These are phyloP conservation scores for Flaveria ramosissima DNA, from an alignment of 129 eudicot species.

Conservation along the genomic window DNA sequence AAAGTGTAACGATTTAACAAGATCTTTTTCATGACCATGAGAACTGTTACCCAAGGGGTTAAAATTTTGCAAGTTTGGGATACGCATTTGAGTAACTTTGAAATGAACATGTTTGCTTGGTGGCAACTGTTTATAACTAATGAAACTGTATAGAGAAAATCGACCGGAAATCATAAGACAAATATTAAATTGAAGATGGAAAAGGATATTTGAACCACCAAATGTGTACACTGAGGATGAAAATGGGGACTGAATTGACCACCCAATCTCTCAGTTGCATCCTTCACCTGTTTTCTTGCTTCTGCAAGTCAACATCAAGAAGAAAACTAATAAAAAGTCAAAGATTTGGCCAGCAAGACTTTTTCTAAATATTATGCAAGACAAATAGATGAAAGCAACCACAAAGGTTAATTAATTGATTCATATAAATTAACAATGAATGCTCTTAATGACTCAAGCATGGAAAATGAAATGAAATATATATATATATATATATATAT, in stretches of 20 bases:
- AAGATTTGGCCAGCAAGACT: constrained; percentile 41
- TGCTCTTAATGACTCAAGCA: constrained; percentile 31
- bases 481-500: too few relatives aligned
- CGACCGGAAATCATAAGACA: constrained; percentile 10
- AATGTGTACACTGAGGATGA: constrained; percentile 88
- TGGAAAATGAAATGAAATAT: neutral
- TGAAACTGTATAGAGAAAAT: constrained; percentile 14
- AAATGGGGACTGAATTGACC: constrained; percentile 87
- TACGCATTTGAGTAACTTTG: constrained; percentile 4
- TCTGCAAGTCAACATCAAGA: constrained; percentile 50
- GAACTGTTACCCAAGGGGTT: neutral
- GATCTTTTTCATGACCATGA: neutral
- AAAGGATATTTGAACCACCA: constrained; percentile 96
- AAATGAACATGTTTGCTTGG: neutral
- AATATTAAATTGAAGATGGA: constrained; percentile 18
- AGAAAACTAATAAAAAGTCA: constrained; percentile 21
- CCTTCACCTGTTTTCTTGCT: constrained; percentile 85
- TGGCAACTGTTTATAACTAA: neutral
- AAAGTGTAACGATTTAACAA: constrained; percentile 13
- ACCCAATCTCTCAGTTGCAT: constrained; percentile 89
- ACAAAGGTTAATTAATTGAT: constrained; percentile 12
- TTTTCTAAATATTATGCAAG: constrained; percentile 19
- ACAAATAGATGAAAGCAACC: constrained; percentile 36
- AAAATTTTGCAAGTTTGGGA: neutral
- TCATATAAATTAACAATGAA: constrained; percentile 10